Percentiles rank a stretch among this genome's conserved stretches.
These are phyloP conservation scores for Thymus mandschuricus DNA, from an alignment of 257 asterid species.

Conservation along the genomic window DNA sequence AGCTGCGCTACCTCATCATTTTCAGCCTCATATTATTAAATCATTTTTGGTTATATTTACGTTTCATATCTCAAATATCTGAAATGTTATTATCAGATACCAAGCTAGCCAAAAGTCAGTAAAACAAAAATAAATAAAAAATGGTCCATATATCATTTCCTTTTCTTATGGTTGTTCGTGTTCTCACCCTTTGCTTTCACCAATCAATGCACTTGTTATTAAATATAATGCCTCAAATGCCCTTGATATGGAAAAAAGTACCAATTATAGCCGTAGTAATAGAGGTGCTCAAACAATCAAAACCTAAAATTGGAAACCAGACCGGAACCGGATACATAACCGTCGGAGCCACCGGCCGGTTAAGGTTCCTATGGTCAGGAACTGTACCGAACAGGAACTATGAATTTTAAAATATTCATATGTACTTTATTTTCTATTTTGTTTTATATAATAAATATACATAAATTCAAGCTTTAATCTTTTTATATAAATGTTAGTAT, in stretches of 20 bases:
- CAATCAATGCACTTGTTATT: constrained; percentile 1
- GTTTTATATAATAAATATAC: too few relatives aligned
- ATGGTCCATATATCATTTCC: background rate
- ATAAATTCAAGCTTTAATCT: too few relatives aligned
- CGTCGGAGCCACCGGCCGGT: too few relatives aligned
- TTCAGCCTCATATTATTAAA: constrained; percentile 32
- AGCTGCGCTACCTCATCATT: constrained; percentile 13
- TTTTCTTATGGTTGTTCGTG: constrained; percentile 26
- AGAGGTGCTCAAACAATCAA: too few relatives aligned
- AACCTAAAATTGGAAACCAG: too few relatives aligned
- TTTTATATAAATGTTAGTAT: too few relatives aligned
- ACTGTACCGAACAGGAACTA: too few relatives aligned
- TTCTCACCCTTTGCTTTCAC: constrained; percentile 22
- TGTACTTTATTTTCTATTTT: too few relatives aligned
- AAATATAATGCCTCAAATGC: constrained; percentile 19
- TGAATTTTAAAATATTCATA: too few relatives aligned
- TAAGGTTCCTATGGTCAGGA: too few relatives aligned
- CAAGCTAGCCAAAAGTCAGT: background rate
- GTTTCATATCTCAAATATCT: constrained; percentile 16
- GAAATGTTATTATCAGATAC: constrained; percentile 20
- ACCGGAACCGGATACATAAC: too few relatives aligned
- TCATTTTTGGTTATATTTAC: background rate
- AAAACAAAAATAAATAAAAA: background rate
- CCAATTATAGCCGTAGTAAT: too few relatives aligned
- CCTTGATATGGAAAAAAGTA: background rate